phyloP scores from a whole-genome alignment of 2,329 filamentous ascomycete genomes.

The Trichoderma cornu-damae region DNA sequence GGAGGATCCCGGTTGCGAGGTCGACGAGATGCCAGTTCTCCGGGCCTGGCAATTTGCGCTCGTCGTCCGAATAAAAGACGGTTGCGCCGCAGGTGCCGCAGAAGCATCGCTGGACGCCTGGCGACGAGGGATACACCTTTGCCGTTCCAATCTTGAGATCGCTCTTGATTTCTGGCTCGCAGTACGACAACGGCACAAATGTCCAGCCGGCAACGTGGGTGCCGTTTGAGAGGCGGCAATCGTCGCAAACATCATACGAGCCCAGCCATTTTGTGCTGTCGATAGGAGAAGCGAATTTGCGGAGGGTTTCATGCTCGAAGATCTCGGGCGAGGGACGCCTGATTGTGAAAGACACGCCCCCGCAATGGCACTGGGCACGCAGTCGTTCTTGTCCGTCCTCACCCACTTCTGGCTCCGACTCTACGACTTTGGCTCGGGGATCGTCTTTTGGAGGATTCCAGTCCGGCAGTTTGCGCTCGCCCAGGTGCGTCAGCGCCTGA shows the following conservation, averaged over 20 bases:
- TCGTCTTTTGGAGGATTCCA: constrained; percentile 35
- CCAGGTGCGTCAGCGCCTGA: constrained; percentile 33
- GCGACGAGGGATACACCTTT: constrained; percentile 39
- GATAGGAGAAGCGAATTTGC: constrained; percentile 33
- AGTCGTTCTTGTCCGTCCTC: constrained; percentile 37
- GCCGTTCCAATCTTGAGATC: constrained; percentile 40
- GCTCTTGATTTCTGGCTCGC: constrained; percentile 35
- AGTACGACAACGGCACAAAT: constrained; percentile 35
- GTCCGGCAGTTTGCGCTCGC: constrained; percentile 28
- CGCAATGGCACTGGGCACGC: constrained; percentile 42
- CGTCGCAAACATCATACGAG: constrained; percentile 38
- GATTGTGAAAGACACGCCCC: constrained; percentile 44
- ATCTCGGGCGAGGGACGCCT: constrained; percentile 34
- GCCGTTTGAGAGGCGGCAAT: constrained; percentile 42
- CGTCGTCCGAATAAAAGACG: constrained; percentile 33
- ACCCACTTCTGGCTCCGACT: constrained; percentile 31
- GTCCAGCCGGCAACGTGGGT: constrained; percentile 41
- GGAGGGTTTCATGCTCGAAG: constrained; percentile 29
- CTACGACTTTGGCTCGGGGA: constrained; percentile 26
- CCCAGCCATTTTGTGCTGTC: constrained; percentile 42
- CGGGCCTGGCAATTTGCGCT: constrained; percentile 27
- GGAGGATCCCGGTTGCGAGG: constrained; percentile 41
- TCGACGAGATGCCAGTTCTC: constrained; percentile 36
- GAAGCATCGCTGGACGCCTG: constrained; percentile 39
- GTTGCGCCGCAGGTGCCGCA: constrained; percentile 45